Base-by-base conservation (phyloP, 768 basidiomycete species). In the Trametes gibbosa region DNA sequence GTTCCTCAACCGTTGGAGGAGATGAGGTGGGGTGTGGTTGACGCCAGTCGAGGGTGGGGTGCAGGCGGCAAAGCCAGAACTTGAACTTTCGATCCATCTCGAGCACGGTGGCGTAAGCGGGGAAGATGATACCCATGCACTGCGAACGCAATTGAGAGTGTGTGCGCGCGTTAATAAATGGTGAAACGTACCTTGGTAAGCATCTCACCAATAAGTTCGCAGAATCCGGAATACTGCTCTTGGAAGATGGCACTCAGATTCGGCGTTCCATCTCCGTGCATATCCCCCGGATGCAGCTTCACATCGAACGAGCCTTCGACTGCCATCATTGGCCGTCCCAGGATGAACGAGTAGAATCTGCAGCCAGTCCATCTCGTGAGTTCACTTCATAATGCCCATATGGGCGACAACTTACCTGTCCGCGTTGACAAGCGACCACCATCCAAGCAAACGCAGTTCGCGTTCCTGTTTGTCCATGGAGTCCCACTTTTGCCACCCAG, bases 281-380 rank as follows among this genome's bases (percentile, higher is more conserved):
- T 7, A 3, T 50, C 53, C 2, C 47, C 53, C 2, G 66, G 66
- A 12, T 62, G 10, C 14, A 76, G 72, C 42, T 67, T 64, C 9
- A 72, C 69, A 13, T 82, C 79, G 58, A 77, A 77, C 25, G 71
- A 73, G 7, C 63, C 68, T 29, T 74, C 70, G 1, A 65, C 68
- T 16, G 79, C 65, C 68, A 80, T 77, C 27, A 75, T 72, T 6
- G 80, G 80, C 25, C 82, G 68, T 9, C 80, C 78, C 6, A 82
- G 71, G 5, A 77, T 66, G 57, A 77, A 74, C 2, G 80, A 79
- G 58, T 73, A 75, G 59, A 78, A 58, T 63, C 79, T 80, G 54
- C 13, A 43, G 27, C 16, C 5, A 4, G 29, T 29, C 23, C 29
- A 48, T 19, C 1, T 13, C 9, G 45, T 27, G n/a, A 48, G 21